Conservation (phyloP, 1,284 basidiomycete genomes). For the Rhodotorula sp. region DNA sequence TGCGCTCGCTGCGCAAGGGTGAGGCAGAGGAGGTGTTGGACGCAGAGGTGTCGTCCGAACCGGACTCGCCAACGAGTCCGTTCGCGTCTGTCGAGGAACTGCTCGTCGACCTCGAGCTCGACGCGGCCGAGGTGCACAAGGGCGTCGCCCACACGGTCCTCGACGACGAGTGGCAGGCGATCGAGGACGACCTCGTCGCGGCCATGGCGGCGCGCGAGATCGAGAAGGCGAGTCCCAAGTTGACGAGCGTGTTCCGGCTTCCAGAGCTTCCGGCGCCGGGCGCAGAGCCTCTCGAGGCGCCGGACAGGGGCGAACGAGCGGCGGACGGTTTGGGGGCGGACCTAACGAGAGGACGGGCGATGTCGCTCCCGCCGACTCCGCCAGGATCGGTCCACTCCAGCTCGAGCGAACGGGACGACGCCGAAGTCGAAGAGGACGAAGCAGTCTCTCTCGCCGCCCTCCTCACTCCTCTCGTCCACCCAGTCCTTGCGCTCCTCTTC, state of each 20-base stretch:
- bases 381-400: constrained; percentile 15
- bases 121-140: neutral
- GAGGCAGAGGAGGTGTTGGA: neutral
- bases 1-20: neutral
- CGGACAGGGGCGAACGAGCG: neutral
- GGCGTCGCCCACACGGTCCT: neutral
- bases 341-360: neutral
- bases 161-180: constrained; percentile 16
- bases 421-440: neutral
- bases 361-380: constrained; percentile 19
- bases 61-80: constrained; percentile 3
- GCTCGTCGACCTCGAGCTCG: constrained; percentile 14
- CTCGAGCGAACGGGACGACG: neutral
- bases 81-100: constrained; percentile 17
- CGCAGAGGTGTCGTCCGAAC: neutral
- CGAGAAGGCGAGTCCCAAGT: constrained; percentile 10
- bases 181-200: constrained; percentile 25
- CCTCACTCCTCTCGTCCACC: constrained; percentile 10
- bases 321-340: neutral
- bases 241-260: neutral
- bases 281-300: neutral
- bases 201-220: constrained; percentile 10
- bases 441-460: neutral
- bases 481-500: constrained; percentile 16
- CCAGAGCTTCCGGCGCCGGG: neutral